Evolutionary conservation across 2,329 filamentous ascomycete genomes (phyloP), one percentile per base, ranked within the genome.

Genomic region (Fusarium sp.): DNA sequence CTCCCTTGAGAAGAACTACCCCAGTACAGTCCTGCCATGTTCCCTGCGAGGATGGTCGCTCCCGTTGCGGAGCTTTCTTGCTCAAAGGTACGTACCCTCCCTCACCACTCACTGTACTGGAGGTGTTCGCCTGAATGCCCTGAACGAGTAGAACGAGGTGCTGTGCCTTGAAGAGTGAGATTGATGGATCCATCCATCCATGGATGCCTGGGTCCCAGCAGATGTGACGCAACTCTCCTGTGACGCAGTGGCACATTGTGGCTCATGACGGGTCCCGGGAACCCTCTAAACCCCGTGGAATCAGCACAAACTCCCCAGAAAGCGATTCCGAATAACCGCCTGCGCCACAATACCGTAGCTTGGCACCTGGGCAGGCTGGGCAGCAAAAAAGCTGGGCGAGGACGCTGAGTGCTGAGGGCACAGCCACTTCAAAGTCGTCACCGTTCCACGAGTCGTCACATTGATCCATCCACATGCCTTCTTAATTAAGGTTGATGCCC

Each of bases 391-490:
- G 56, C 59, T 54, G 40, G 60, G 52, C 40, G 40, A 45, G 40
- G 40, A 45, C 40, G 20, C 40, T 45, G 20, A n/a, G 61, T 59
- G 42, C 56, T 50, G 56, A 37, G 64, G 50, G 72, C 76, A 77
- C 76, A 78, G 76, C 76, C 76, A 78, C 76, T 69, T 14, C 73
- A 76, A 79, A 77, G 77, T 82, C 80, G 80, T 82, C 80, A 82
- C 80, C 77, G 72, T 66, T 62, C 42, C 72, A 65, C 59, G 45
- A 73, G 65, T 73, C 67, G 56, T 68, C 67, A 61, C 54, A 54
- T 47, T 34, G 24, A 52, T 52, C 47, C 59, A 52, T 56, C 35
- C 40, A 50, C 60, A 67, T 70, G 71, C 66, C 70, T 76, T 75
- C 70, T 76, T 75, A 71, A 73, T 75, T 71, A 74, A 75, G 67